Percentiles rank a stretch among this genome's conserved stretches.
phyloP scores from a whole-genome alignment of 345 rosid species.

The Iberis pinnata region DNA sequence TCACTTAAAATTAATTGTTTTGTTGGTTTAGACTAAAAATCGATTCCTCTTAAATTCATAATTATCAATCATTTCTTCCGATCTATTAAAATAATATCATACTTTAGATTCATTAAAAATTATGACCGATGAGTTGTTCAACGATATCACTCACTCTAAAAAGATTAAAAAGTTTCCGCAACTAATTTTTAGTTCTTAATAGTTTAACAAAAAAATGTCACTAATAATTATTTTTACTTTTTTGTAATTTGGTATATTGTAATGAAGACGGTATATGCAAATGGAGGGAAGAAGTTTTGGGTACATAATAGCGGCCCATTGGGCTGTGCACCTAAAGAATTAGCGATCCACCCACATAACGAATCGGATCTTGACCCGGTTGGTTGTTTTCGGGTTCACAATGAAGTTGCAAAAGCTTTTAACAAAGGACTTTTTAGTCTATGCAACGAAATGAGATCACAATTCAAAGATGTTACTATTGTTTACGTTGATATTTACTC shows the following conservation, averaged over 20 bases:
- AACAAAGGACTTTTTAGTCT: slow-evolving; percentile 38
- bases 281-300: slow-evolving; percentile 67
- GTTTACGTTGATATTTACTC: slow-evolving; percentile 51
- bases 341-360: slow-evolving; percentile 31
- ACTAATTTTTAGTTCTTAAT: too few species aligned
- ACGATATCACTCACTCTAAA: too few species aligned
- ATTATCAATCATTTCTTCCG: too few species aligned
- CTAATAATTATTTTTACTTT: too few species aligned
- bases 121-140: too few species aligned
- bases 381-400: slow-evolving; percentile 51
- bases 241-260: background rate
- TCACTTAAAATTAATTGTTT: too few species aligned
- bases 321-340: slow-evolving; percentile 55
- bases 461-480: slow-evolving; percentile 36
- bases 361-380: slow-evolving; percentile 38
- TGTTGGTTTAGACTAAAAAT: too few species aligned
- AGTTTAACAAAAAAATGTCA: too few species aligned
- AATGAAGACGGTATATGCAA: slow-evolving; percentile 34
- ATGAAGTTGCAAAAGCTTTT: slow-evolving; percentile 46
- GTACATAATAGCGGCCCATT: slow-evolving; percentile 64
- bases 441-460: slow-evolving; percentile 41
- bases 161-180: too few species aligned
- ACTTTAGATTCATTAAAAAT: too few species aligned
- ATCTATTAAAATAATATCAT: too few species aligned
- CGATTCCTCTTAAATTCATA: too few species aligned